Evolutionary conservation across 768 basidiomycete genomes (phyloP).

Genomic region (Boletus rex-veris): DNA sequence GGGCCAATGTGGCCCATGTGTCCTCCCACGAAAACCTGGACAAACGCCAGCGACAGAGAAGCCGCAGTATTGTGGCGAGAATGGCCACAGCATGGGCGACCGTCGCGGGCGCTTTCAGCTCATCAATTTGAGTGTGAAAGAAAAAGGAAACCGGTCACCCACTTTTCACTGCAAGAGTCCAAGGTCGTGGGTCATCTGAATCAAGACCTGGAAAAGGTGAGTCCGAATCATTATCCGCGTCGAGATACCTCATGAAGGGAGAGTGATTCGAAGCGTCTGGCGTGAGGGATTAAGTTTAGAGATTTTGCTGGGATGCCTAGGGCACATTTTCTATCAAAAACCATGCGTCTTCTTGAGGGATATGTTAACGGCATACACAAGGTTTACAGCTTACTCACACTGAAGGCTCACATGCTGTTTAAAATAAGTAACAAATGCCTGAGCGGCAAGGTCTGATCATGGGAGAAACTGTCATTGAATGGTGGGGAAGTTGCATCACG

Average conservation of each 20-base stretch:
- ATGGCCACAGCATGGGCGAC: constrained; percentile 17
- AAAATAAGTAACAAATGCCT: background rate
- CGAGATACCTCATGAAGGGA: too few relatives aligned
- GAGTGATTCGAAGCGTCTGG: background rate
- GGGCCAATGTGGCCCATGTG: constrained; percentile 24
- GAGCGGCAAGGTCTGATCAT: background rate
- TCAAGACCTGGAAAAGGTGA: background rate
- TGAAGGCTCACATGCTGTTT: background rate
- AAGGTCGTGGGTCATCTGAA: background rate
- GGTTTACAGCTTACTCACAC: background rate
- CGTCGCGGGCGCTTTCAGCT: constrained; percentile 15
- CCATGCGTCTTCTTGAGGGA: background rate
- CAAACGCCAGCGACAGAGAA: constrained; percentile 20
- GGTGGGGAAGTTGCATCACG: background rate
- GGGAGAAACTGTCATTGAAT: background rate
- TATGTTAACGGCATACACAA: background rate
- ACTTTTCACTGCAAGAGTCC: constrained; percentile 14
- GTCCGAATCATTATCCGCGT: background rate
- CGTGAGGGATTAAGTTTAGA: background rate
- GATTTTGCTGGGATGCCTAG: background rate
- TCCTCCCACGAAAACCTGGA: constrained; percentile 28
- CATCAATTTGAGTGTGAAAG: background rate
- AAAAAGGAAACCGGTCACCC: background rate
- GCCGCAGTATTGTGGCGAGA: constrained; percentile 14
- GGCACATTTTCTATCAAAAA: background rate